Evolutionary conservation across 2,329 filamentous ascomycete species (phyloP), one percentile per base, ranked within the genome.

Genomic region (Pseudogymnoascus pannorum): DNA sequence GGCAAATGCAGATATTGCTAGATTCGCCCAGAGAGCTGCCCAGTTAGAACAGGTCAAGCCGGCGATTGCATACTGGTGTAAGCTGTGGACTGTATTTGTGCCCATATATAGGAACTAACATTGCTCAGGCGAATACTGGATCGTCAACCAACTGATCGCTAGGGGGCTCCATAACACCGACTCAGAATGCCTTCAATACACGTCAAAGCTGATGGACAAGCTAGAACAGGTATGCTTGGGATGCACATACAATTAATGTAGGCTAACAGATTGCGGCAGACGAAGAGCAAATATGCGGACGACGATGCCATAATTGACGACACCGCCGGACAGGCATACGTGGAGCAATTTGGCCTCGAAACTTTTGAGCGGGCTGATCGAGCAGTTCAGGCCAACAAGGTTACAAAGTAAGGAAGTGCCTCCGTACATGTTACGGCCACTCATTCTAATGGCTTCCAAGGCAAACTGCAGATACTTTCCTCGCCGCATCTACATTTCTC

Each of bases 1-100:
- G 77, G 35, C 12, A 26, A 79, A 87, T 61, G 87, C 89, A 63
- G 92, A 96, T 72, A 85, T 96, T 71, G 86, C 85, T 66, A 89
- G 91, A 64, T 97, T 95, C 74, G 87, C 92, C 64, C 82, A 87
- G 60, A 86, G 93, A 70, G 93, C 91, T 33, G 83, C 85, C 35
- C 93, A 99, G 77, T 83, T 99, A 57, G 89, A 93, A 73, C 82
- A 82, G 63, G 84, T 87, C 71, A 94, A 93, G 75, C 94, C 94
- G 7, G 90, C 94, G 63, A 83, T 97, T 67, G 83, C 92, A 65
- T 99, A 97, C 75, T 97, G 93, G 92, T 94, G 93, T 96, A 82
- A 71, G 88, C 82, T 36, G 8, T 1, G 16, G 48, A 16, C n/a
- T 38, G 5, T 36, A 40, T 57, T 20, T 8, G 54, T 6, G 16